Percentiles rank a stretch among this genome's conserved stretches.
Evolutionary conservation across 495 filamentous ascomycete genomes (phyloP).

Genomic region (Letharia lupina): DNA sequence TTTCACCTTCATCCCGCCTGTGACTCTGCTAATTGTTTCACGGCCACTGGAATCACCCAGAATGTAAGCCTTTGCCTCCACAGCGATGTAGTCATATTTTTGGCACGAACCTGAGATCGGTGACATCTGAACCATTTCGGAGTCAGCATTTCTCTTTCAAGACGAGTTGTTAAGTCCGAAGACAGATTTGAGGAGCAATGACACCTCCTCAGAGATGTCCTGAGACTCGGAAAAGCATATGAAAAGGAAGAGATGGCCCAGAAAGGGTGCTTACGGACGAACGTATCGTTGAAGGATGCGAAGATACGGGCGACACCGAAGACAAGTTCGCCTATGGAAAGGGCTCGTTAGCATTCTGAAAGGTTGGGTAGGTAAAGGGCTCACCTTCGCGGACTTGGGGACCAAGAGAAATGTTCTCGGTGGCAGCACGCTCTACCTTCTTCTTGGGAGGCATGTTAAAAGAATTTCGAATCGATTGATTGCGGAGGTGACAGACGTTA

Average conservation of each 20-base stretch:
- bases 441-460: constrained; percentile 73
- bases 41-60: constrained; percentile 78
- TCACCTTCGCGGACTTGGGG: constrained; percentile 86
- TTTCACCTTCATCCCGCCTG: constrained; percentile 99
- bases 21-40: constrained; percentile 99
- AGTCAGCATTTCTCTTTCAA: not conserved
- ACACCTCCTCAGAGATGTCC: not conserved
- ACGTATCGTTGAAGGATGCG: constrained; percentile 97
- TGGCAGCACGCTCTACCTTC: constrained; percentile 61
- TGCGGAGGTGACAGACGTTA: constrained; percentile 34
- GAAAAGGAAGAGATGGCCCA: not conserved
- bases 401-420: constrained; percentile 98
- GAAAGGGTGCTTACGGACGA: constrained; percentile 50
- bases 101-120: constrained; percentile 84
- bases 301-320: constrained; percentile 99
- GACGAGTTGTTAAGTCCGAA: not conserved
- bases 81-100: constrained; percentile 15
- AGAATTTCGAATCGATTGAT: constrained; percentile 15
- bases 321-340: constrained; percentile 73
- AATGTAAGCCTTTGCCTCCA: constrained; percentile 47
- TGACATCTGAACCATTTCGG: constrained; percentile 50
- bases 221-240: not conserved
- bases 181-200: not conserved
- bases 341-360: constrained; percentile 5
- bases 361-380: constrained; percentile 19